Evolutionary conservation across 2,329 filamentous ascomycete species (phyloP), one percentile per base, ranked within the genome.

Genomic region (Aureobasidium sp.): DNA sequence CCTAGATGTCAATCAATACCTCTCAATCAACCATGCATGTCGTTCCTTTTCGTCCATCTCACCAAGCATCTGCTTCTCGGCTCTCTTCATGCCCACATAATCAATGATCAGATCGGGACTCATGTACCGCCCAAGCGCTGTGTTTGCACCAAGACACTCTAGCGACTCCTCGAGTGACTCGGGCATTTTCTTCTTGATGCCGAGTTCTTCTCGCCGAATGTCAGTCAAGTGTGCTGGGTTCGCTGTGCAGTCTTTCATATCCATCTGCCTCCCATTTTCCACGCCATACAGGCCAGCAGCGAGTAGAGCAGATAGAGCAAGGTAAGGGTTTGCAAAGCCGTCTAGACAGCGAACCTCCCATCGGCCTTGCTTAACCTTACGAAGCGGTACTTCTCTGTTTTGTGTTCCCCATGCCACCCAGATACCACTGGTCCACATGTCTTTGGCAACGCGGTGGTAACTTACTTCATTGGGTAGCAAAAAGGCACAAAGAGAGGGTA

Each of bases 291-390:
- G 73, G 0, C 88, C 88, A 0, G 83, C 83, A 0, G 78, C 79
- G 0, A 91, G 69, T 0, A 91, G 70, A 0, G 84, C 85, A 0
- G 82, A 80, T 20, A 89, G 72, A 0, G 83, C 87, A 1, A 95
- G 73, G 70, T 94, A 95, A 60, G 86, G 83, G 70, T 95, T 95
- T 3, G 89, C 88, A 20, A 91, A 74, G 0, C 90, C 90, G 69
- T 95, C 90, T n/a, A 93, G 70, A 61, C 82, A 84, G 69, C 90
- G 87, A 25, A 95, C 68, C 74, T 95, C 90, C 87, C 89, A 95
- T 69, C 90, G 87, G 22, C 84, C 85, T 2, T 73, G 76, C 3
- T 77, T 76, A 5, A 91, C 82, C 70, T 87, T 86, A 14, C 90
- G 82, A 11, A 95, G 77, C 0, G 90, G 87, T 5, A 84, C 80